Conservation (phyloP, 169 alveolate genomes). For the Plasmodium malariae region DNA sequence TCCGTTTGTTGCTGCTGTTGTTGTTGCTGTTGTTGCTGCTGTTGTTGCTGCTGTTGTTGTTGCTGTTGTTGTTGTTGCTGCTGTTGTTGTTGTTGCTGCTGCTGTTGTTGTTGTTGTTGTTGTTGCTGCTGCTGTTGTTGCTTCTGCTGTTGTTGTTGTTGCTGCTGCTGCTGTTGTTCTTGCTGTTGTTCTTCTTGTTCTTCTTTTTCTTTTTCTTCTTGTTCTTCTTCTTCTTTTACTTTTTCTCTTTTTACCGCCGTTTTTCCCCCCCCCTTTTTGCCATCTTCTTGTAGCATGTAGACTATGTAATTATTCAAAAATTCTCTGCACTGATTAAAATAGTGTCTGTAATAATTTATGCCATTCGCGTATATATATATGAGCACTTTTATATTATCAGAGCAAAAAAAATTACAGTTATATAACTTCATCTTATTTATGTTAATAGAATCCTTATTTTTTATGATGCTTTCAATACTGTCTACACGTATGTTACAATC, state of each 20-base stretch:
- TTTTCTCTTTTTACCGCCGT: background rate
- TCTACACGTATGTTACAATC: background rate
- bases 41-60: background rate
- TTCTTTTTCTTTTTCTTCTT: background rate
- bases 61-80: background rate
- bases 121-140: background rate
- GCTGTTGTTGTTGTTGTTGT: background rate
- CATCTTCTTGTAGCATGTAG: background rate
- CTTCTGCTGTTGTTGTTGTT: background rate
- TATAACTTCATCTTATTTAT: constrained; percentile 5
- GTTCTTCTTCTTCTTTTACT: background rate
- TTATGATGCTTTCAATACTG: background rate
- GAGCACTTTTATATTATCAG: constrained; percentile 17
- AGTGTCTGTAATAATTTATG: constrained; percentile 9
- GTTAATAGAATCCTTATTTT: background rate
- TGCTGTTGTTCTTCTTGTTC: too few relatives aligned
- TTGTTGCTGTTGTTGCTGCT: background rate
- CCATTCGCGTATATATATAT: constrained; percentile 39
- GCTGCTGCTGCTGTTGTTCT: too few relatives aligned
- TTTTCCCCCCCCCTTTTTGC: background rate
- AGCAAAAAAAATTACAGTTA: constrained; percentile 11
- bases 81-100: background rate
- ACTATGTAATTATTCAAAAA: constrained; percentile 14
- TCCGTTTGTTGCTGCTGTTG: background rate
- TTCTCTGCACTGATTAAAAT: constrained; percentile 26